Evolutionary conservation across 176 grass and related monocot species (phyloP).

Genomic region (Bonia amplexicaulis): DNA sequence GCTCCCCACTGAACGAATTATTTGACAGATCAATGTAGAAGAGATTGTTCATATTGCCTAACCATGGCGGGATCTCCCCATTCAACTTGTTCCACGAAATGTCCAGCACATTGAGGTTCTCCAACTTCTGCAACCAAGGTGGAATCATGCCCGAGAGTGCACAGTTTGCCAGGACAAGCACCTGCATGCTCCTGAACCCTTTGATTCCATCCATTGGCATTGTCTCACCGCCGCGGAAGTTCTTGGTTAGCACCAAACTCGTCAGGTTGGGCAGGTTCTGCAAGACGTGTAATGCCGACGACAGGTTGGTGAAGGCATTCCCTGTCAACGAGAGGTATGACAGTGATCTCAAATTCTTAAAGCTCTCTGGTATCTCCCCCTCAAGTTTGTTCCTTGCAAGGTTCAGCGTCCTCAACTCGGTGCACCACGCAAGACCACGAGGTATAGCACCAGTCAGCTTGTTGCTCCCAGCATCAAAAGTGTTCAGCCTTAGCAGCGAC

Average conservation of each 20-base stretch:
- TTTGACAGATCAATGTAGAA: slow-evolving; percentile 93
- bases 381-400: slow-evolving; percentile 69
- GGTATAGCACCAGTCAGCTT: slow-evolving; percentile 59
- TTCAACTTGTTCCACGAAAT: slow-evolving; percentile 86
- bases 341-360: slow-evolving; percentile 56
- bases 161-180: slow-evolving; percentile 87
- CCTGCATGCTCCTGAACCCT: slow-evolving; percentile 69
- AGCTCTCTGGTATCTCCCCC: slow-evolving; percentile 62
- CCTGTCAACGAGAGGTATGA: slow-evolving; percentile 71
- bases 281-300: slow-evolving; percentile 62
- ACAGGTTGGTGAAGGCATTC: slow-evolving; percentile 62
- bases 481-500: slow-evolving; percentile 42
- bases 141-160: slow-evolving; percentile 59
- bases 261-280: slow-evolving; percentile 66
- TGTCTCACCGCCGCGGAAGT: slow-evolving; percentile 58
- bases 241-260: slow-evolving; percentile 75
- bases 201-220: slow-evolving; percentile 60
- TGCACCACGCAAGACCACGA: slow-evolving; percentile 29
- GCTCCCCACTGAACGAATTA: slow-evolving; percentile 70
- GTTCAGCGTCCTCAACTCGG: slow-evolving; percentile 63
- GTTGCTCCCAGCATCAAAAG: slow-evolving; percentile 72
- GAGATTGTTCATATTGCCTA: slow-evolving; percentile 58
- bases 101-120: slow-evolving; percentile 62
- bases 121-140: slow-evolving; percentile 49
- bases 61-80: slow-evolving; percentile 57